These are phyloP conservation scores for Alopecurus myosuroides DNA, from an alignment of 176 grass and related monocot genomes.

Conservation along the genomic window DNA sequence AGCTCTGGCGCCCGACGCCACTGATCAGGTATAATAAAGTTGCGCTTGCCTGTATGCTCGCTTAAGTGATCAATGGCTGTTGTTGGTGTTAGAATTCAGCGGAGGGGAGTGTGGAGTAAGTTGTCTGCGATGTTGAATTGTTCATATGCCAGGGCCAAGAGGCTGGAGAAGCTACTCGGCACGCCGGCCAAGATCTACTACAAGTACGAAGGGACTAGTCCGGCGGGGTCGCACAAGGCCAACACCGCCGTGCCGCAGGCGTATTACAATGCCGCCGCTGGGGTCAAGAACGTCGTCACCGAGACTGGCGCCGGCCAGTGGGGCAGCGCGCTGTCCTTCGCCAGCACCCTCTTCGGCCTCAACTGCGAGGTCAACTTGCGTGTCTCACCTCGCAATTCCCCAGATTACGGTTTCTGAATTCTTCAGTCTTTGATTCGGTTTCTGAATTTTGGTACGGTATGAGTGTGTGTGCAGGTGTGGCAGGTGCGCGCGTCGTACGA, in stretches of 20 bases:
- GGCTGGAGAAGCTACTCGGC: slow-evolving; percentile 73
- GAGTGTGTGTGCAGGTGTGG: slow-evolving; percentile 47
- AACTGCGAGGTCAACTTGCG: slow-evolving; percentile 57
- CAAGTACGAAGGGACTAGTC: slow-evolving; percentile 97
- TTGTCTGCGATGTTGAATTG: background rate
- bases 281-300: slow-evolving; percentile 80
- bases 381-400: background rate
- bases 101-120: too few species aligned
- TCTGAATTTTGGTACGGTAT: background rate
- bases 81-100: background rate
- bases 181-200: slow-evolving; percentile 98
- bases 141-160: slow-evolving; percentile 60
- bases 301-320: slow-evolving; percentile 96
- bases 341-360: slow-evolving; percentile 80
- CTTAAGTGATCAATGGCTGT: background rate
- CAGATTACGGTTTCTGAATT: too few species aligned
- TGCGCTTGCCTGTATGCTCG: background rate
- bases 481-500: slow-evolving; percentile 93
- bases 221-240: slow-evolving; percentile 89
- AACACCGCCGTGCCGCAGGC: slow-evolving; percentile 97
- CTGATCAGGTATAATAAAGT: slow-evolving; percentile 51
- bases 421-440: background rate
- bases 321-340: slow-evolving; percentile 94
- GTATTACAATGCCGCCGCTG: slow-evolving; percentile 74
- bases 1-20: slow-evolving; percentile 92